Base-by-base conservation (phyloP, 78 protist genomes). In the Anaeramoeba flamelloides region DNA sequence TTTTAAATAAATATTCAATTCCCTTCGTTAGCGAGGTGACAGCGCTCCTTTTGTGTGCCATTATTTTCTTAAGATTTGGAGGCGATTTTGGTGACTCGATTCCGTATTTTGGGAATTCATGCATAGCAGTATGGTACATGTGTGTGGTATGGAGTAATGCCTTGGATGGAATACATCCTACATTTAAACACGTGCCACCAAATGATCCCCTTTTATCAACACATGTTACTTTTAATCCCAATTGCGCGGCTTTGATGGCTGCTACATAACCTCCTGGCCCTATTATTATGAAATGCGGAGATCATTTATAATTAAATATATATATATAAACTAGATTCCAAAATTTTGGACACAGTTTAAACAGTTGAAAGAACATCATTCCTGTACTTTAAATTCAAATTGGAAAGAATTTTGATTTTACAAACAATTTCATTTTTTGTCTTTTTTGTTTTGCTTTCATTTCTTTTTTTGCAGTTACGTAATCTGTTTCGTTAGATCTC, bases 191-290 rank as follows among this genome's bases (percentile, higher is more conserved):
- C 3, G 99, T 95, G n/a, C 98, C 96, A 3, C 95, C 97, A 33
- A 39, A 17, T 0, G 3, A 30, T 38, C 69, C 38, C 2, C 69
- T 53, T 53, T 53, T 53, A 26, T 53, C 69, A 26, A 17, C 69
- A 53, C 69, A 53, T 8, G 17, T 8, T 26, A 53, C 69, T 26
- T 53, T 53, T 17, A 53, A 26, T 17, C 69, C 69, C 69, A 53
- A 53, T 53, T 53, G 69, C 8, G 69, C 69, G 17, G 69, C 69
- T 53, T n/a, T 94, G 84, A 97, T 93, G 38, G 99, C 99, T 17
- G 96, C 97, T n/a, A 95, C 98, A 84, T 97, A 97, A 37, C 99
- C 99, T 41, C 99, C 99, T 26, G 99, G 99, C 1, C 99, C 99
- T n/a, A n/a, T n/a, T n/a, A n/a, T n/a, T n/a, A n/a, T n/a, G n/a